These are phyloP conservation scores for Nakazawaea wickerhamii DNA, from an alignment of 805 yeast genomes.

Conservation along the genomic window DNA sequence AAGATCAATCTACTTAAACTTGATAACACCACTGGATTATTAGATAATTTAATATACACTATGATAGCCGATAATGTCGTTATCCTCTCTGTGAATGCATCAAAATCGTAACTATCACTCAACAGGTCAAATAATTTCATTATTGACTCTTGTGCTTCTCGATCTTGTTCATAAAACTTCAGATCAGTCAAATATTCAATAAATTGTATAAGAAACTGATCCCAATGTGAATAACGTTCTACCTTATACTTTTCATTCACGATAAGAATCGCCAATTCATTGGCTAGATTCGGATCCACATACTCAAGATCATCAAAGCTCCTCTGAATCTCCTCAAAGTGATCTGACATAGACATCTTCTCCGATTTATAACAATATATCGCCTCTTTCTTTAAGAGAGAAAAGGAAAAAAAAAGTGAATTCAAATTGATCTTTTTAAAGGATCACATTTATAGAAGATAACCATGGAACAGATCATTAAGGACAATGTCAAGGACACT, in stretches of 20 bases:
- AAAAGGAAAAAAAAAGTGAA: too few species aligned
- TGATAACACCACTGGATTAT: neutral
- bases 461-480: constrained; percentile 3
- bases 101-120: constrained; percentile 3
- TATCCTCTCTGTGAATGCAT: neutral
- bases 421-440: too few species aligned
- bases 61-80: constrained; percentile 1
- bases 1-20: neutral
- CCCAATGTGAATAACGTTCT: neutral
- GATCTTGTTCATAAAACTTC: neutral
- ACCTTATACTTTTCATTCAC: too few species aligned
- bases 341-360: too few species aligned
- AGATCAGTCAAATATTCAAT: neutral
- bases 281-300: neutral
- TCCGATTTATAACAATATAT: too few species aligned
- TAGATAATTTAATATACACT: neutral
- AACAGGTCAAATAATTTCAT: constrained; percentile 3
- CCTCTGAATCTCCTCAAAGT: too few species aligned
- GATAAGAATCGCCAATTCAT: too few species aligned
- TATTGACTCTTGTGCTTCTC: neutral
- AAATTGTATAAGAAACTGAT: neutral
- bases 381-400: neutral
- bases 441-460: too few species aligned
- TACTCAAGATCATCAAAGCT: neutral
- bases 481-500: constrained; percentile 7